Conservation (phyloP, 108 stramenopile species). For the Hondaea fermentalgiana region DNA sequence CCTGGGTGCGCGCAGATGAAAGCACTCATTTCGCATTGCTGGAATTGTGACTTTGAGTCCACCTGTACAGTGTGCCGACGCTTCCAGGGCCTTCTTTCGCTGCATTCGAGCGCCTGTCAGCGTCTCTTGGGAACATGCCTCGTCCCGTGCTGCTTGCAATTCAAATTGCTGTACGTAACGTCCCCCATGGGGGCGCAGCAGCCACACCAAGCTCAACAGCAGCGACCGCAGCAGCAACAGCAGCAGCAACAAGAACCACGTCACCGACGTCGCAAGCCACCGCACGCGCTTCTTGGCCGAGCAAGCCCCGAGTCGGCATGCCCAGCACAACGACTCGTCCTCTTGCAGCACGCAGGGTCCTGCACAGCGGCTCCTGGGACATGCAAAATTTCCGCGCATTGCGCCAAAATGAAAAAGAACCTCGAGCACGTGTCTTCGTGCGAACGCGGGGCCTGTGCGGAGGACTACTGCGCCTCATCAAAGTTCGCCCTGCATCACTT, state of each 20-base stretch:
- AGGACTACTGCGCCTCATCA: not conserved
- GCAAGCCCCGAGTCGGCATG: not conserved
- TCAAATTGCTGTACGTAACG: not conserved
- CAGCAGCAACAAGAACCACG: not conserved
- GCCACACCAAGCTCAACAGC: not conserved
- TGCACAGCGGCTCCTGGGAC: not conserved
- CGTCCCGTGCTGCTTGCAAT: not conserved
- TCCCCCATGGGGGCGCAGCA: no score
- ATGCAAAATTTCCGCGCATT: not conserved
- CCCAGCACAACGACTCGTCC: not conserved
- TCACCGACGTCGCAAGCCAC: not conserved
- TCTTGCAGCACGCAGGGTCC: not conserved
- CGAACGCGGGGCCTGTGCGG: not conserved
- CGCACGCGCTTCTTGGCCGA: not conserved
- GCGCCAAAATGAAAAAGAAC: not conserved
- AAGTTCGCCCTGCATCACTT: not conserved
- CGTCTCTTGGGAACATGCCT: not conserved
- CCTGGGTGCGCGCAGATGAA: not conserved
- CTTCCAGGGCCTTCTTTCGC: not conserved
- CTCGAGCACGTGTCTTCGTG: slow-evolving; percentile 1
- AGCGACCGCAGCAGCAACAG: not conserved
- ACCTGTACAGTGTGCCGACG: not conserved
- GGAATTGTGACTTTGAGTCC: not conserved
- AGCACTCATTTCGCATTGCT: not conserved
- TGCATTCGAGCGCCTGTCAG: not conserved